Percentiles rank a stretch among this genome's conserved stretches.
Conservation (phyloP, 2,329 filamentous ascomycete species). For the Zasmidium citrigriseum region DNA sequence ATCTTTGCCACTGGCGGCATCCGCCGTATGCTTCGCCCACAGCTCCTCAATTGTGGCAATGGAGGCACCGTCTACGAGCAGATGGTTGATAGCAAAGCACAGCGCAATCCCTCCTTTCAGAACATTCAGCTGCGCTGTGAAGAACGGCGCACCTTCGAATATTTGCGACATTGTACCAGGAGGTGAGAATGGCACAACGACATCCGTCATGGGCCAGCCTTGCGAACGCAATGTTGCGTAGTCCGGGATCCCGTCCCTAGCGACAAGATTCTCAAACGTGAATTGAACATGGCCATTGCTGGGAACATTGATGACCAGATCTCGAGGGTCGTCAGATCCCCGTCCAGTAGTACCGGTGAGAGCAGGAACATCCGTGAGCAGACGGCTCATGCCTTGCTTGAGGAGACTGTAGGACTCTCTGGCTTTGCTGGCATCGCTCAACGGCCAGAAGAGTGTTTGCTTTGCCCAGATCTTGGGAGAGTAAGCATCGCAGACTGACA, state of each 20-base stretch:
- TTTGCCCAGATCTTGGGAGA: slow-evolving; percentile 21
- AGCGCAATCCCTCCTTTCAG: slow-evolving; percentile 17
- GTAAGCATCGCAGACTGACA: slow-evolving; percentile 21
- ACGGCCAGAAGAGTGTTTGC: slow-evolving; percentile 20
- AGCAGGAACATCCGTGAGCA: slow-evolving; percentile 16
- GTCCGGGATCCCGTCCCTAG: slow-evolving; percentile 5
- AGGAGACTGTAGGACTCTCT: slow-evolving; percentile 12
- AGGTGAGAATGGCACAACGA: slow-evolving; percentile 11
- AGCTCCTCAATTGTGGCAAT: slow-evolving; percentile 19
- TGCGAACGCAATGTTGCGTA: slow-evolving; percentile 12
- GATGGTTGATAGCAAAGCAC: slow-evolving; percentile 21
- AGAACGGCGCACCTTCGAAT: slow-evolving; percentile 15
- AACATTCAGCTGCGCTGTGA: slow-evolving; percentile 18
- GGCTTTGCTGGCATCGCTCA: not conserved
- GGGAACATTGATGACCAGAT: slow-evolving; percentile 12
- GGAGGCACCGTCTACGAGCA: slow-evolving; percentile 14
- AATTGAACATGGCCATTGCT: slow-evolving; percentile 18
- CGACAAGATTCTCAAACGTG: slow-evolving; percentile 8
- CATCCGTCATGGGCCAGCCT: slow-evolving; percentile 15
- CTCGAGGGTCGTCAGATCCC: slow-evolving; percentile 14
- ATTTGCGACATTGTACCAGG: slow-evolving; percentile 9
- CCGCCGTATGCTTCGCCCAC: slow-evolving; percentile 19
- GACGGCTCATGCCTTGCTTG: slow-evolving; percentile 15
- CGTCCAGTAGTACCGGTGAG: slow-evolving; percentile 15
- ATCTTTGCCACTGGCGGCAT: slow-evolving; percentile 10